Base-by-base conservation (phyloP, 2,329 filamentous ascomycete species). In the Magnaporthales sp. region DNA sequence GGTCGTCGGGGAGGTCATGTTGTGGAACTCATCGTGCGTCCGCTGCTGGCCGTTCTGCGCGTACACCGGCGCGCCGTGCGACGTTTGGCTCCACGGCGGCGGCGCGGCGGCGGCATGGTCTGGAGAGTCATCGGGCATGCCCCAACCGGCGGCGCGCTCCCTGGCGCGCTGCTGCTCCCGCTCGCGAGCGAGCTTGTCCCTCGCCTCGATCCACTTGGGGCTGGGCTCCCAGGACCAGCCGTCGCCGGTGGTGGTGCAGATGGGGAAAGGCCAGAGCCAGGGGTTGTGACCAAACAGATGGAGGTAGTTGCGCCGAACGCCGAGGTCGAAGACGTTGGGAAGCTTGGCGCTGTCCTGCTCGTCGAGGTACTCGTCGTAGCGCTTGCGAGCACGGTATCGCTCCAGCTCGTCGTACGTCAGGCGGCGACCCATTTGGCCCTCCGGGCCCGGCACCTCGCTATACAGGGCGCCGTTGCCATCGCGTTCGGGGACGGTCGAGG, bases 181-280 rank as follows among this genome's bases (percentile, higher is more conserved):
- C 68, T 89, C 86, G 10, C 73, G 71, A 4, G 80, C 78, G n/a
- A 93, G 81, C 24, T 80, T 80, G 6, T 92, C 88, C 60, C 89
- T 83, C 4, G 89, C 90, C 46, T 89, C 87, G 2, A 91, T 69
- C 91, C 95, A 99, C 70, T 86, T 87, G 0, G 86, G 83, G 73
- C 88, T 96, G 0, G 93, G 86, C 73, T 97, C 93, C 95, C 95
- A 99, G 61, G 83, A 84, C 94, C 94, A 99, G 26, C 95, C 95
- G 75, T 99, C 92, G 38, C 94, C 94, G 0, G 87, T 91, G 1
- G 93, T 96, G 73, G 91, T 98, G 76, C 86, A 87, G 62, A 98
- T 80, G 0, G 95, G 95, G 1, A 98, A 68, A 30, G 83, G 79
- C 94, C 95, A 98, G 9, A 95, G 80, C 29, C 86, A 77, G 1